Evolutionary conservation across 2,329 filamentous ascomycete species (phyloP).

Genomic region (Pochonia chlamydosporia): DNA sequence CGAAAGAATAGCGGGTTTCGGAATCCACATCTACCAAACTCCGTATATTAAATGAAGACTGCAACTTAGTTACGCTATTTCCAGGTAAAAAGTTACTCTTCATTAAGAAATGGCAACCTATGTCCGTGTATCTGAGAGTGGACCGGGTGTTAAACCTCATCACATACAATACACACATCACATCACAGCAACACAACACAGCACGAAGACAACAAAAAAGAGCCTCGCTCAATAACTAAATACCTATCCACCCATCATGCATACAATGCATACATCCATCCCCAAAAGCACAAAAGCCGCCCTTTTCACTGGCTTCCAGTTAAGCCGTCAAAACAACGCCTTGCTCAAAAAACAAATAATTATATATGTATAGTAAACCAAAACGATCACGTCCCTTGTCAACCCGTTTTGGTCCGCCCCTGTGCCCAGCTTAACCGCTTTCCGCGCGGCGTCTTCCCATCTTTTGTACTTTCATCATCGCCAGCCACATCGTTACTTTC

Average conservation of each 20-base stretch:
- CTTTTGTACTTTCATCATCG: constrained; percentile 14
- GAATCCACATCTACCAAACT: too few species aligned
- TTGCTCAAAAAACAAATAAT: background rate
- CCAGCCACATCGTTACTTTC: constrained; percentile 15
- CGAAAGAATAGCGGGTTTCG: too few species aligned
- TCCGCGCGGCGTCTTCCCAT: constrained; percentile 7
- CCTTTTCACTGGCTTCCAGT: background rate
- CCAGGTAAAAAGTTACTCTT: too few species aligned
- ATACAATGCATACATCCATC: background rate
- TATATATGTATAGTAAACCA: background rate
- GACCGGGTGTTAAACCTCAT: too few species aligned
- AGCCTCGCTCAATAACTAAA: background rate
- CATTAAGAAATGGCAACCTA: too few species aligned
- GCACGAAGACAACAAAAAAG: background rate
- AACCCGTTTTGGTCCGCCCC: constrained; percentile 15
- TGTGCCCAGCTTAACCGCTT: constrained; percentile 10
- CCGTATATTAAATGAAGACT: too few species aligned
- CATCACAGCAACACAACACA: too few species aligned
- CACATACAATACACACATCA: too few species aligned
- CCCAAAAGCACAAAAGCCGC: background rate
- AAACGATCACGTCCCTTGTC: background rate
- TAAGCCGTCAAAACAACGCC: background rate
- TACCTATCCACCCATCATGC: background rate
- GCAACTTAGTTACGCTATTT: too few species aligned
- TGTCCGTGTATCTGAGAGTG: too few species aligned